A percentile compares a stretch with the other conserved stretches of the same genome.
phyloP scores from a whole-genome alignment of 495 filamentous ascomycete species.

The Xylaria grammica region DNA sequence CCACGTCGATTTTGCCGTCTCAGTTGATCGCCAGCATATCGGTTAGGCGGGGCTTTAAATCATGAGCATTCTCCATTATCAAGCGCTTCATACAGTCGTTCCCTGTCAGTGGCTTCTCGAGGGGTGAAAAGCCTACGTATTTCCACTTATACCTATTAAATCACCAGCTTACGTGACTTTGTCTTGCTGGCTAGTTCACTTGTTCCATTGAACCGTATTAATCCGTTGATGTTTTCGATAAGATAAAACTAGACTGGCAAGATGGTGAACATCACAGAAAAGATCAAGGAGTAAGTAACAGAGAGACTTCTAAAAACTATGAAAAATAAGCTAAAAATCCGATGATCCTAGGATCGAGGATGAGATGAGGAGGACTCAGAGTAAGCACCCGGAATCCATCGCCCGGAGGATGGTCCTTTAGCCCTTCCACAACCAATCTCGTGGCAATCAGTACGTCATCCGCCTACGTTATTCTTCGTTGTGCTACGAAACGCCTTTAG shows the following conservation, averaged over 20 bases:
- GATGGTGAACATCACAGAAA: conserved; percentile 99
- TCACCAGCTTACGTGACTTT: neutral
- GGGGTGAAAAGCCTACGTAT: too few relatives aligned
- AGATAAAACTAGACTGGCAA: conserved; percentile 51
- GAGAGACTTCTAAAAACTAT: neutral
- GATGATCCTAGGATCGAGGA: conserved; percentile 84
- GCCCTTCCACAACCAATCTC: conserved; percentile 11
- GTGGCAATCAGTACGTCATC: conserved; percentile 9
- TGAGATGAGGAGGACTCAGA: conserved; percentile 99
- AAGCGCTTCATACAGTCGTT: neutral
- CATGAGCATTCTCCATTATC: neutral
- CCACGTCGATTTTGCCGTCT: conserved; percentile 36
- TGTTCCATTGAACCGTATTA: neutral
- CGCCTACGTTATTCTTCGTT: conserved; percentile 4
- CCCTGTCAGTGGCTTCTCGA: neutral
- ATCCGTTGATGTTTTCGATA: neutral
- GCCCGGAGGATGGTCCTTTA: neutral
- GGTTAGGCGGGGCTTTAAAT: conserved; percentile 23
- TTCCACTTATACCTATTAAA: neutral
- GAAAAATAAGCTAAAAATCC: conserved; percentile 28
- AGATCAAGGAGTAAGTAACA: conserved; percentile 90
- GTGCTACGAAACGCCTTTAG: conserved; percentile 6
- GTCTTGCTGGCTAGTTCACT: neutral
- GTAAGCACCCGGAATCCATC: conserved; percentile 56
- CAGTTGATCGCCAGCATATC: conserved; percentile 12